Conservation (phyloP, 129 eudicot genomes). For the Ambrosia trifida region DNA sequence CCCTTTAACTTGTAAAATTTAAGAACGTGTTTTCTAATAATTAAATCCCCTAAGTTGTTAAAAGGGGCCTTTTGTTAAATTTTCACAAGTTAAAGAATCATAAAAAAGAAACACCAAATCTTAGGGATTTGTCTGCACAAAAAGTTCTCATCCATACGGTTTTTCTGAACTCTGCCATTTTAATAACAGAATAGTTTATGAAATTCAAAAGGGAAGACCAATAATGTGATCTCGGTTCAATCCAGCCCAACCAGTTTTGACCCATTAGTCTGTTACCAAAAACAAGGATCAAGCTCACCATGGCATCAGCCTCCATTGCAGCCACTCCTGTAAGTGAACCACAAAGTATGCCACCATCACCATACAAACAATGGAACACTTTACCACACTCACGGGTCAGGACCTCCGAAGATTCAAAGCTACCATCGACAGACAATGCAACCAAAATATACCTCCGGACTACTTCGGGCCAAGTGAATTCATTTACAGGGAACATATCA, state of each 20-base stretch:
- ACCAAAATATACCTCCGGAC: conserved; percentile 74
- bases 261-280: neutral
- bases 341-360: conserved; percentile 94
- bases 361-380: conserved; percentile 81
- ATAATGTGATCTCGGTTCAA: conserved; percentile 17
- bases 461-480: conserved; percentile 90
- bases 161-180: neutral
- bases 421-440: conserved; percentile 67
- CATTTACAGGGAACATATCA: conserved; percentile 74
- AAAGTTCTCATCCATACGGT: neutral
- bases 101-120: neutral
- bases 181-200: neutral
- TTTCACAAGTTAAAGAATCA: neutral
- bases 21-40: neutral
- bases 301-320: conserved; percentile 94
- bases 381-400: conserved; percentile 72
- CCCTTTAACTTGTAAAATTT: neutral
- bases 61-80: neutral
- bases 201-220: conserved; percentile 9
- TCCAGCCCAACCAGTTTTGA: conserved; percentile 3
- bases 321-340: conserved; percentile 85
- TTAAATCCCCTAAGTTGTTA: neutral
- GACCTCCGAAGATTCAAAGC: conserved; percentile 73
- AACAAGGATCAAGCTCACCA: conserved; percentile 49
- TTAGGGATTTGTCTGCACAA: neutral